Conservation (phyloP, 371 early-diverging fungal species). For the Phascolomyces articulosus region DNA sequence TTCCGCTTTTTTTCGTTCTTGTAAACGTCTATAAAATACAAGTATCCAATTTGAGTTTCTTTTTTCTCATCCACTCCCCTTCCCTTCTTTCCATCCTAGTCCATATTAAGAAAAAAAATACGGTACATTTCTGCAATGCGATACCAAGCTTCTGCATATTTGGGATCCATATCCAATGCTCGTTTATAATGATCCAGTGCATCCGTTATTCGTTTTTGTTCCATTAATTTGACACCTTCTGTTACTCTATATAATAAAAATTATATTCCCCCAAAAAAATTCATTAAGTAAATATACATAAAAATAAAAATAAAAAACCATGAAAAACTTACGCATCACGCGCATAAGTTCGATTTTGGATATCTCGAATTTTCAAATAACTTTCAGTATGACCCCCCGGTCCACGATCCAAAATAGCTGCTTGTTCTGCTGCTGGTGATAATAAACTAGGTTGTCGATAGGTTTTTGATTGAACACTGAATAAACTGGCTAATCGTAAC, state of each 20-base stretch:
- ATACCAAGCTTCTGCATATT: conserved; percentile 53
- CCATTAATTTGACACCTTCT: conserved; percentile 39
- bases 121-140: conserved; percentile 47
- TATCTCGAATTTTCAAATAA: conserved; percentile 42
- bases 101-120: background rate
- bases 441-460: conserved; percentile 32
- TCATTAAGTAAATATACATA: too few species aligned
- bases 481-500: conserved; percentile 41
- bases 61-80: too few species aligned
- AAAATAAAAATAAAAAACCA: too few species aligned
- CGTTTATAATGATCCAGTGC: conserved; percentile 49
- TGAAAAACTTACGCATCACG: conserved; percentile 39
- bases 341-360: conserved; percentile 51
- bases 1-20: conserved; percentile 28
- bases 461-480: conserved; percentile 42
- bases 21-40: conserved; percentile 26
- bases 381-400: conserved; percentile 25
- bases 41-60: too few species aligned
- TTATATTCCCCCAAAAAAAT: background rate
- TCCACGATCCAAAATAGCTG: conserved; percentile 14
- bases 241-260: conserved; percentile 29
- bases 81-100: background rate
- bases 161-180: conserved; percentile 54
- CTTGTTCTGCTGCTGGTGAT: conserved; percentile 5
- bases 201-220: conserved; percentile 29